These are phyloP conservation scores for Beauveria caledonica DNA, from an alignment of 2,329 filamentous ascomycete genomes.

Conservation along the genomic window DNA sequence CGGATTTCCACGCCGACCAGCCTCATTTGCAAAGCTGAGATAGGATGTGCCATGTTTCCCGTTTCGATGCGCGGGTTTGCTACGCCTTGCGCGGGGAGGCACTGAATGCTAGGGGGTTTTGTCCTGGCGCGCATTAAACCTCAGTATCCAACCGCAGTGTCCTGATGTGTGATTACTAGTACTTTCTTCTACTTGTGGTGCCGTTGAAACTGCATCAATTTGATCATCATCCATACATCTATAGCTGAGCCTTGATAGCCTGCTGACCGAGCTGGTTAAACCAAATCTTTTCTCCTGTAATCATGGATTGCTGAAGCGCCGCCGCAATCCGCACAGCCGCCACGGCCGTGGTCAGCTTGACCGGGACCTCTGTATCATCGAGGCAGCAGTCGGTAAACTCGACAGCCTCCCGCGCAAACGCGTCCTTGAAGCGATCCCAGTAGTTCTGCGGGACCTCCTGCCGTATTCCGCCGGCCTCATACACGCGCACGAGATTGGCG, in stretches of 20 bases:
- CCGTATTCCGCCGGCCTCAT: background rate
- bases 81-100: too few species aligned
- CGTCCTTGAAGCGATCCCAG: background rate
- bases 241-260: background rate
- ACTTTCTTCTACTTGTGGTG: too few species aligned
- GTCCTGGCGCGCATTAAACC: too few species aligned
- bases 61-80: too few species aligned
- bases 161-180: too few species aligned
- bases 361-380: conserved; percentile 45
- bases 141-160: too few species aligned
- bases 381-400: conserved; percentile 54
- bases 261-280: conserved; percentile 45
- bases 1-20: too few species aligned
- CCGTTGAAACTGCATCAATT: too few species aligned
- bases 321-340: conserved; percentile 52
- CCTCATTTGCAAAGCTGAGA: too few species aligned
- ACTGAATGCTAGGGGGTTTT: too few species aligned
- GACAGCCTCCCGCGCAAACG: conserved; percentile 24
- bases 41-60: too few species aligned
- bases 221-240: background rate
- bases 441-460: background rate
- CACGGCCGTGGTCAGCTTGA: conserved; percentile 49
- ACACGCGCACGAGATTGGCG: background rate
- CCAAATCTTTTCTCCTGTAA: conserved; percentile 45
- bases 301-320: conserved; percentile 49